Evolutionary conservation across 164 flowering plant species (phyloP).

Genomic region (Platanus orientalis): DNA sequence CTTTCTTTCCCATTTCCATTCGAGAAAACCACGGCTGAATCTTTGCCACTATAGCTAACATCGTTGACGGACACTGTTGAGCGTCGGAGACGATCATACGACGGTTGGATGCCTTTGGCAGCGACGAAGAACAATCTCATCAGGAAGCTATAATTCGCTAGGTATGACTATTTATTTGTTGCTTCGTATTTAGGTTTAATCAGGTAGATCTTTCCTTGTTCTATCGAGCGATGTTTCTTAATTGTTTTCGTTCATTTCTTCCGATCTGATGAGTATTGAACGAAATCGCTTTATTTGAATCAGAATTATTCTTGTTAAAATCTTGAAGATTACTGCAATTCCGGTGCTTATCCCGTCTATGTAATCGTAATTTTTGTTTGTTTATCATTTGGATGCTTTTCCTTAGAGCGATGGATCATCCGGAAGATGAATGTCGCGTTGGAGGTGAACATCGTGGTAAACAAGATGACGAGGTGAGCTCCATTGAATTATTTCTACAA

Average conservation of each 20-base stretch:
- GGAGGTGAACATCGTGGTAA: constrained; percentile 47
- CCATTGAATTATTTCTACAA: background rate
- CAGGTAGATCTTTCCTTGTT: no score
- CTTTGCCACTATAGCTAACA: no score
- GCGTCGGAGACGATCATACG: background rate
- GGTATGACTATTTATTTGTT: no score
- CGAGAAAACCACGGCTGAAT: no score
- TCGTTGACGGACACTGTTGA: background rate
- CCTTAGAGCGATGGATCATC: constrained; percentile 48
- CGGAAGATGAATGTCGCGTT: constrained; percentile 57
- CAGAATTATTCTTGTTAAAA: background rate
- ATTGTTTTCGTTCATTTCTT: background rate
- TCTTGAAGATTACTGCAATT: background rate
- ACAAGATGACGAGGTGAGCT: constrained; percentile 67
- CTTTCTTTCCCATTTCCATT: no score
- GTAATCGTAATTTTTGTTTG: background rate
- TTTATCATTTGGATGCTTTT: background rate
- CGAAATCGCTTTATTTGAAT: background rate
- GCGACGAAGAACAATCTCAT: background rate
- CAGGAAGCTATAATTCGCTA: no score
- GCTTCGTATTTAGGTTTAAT: no score
- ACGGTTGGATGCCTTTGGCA: background rate
- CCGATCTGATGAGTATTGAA: no score
- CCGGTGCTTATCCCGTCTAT: background rate
- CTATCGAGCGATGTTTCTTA: background rate